Evolutionary conservation across 345 rosid genomes (phyloP), one percentile per base, ranked within the genome.

Genomic region (Euphorbia lathyris): DNA sequence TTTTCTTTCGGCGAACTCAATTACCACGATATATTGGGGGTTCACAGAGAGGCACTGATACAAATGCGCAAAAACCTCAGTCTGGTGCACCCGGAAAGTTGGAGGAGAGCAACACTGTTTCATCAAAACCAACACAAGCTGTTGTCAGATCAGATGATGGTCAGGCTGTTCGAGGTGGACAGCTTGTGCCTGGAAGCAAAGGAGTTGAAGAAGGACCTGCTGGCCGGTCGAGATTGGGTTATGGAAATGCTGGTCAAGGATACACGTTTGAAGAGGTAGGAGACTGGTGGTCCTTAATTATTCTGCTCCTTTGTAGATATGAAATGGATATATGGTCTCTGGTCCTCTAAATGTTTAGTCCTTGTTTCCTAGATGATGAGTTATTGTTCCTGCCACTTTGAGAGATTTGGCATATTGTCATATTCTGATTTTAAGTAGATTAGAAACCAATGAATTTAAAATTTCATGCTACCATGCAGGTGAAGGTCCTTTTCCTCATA

Each of bases 241-340:
- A 69, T 78, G 99, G 99, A 67, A 96, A 92, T 89, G 98, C 98
- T 66, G 98, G 97, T 74, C 99, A 96, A 81, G 99, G 99, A 75
- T 96, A 96, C 81, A 96, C 93, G 65, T 96, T 84, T 80, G 99
- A 92, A 76, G 99, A 96, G 98, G 98, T 96, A 82, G 14, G 32
- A 58, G 26, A 45, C 26, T 1, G 19, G 19, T 47, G 63, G 34
- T 63, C 22, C 56, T 9, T 55, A 32, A 71, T 71, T 52, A 13
- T 25, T 60, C 9, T 69, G 43, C 23, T 12, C 34, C 20, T 45
- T 34, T 23, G 9, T 27, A 5, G 9, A 19, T 36, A 6, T 60
- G 58, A 45, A 27, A 27, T 60, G 38, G 27, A 52, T 48, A 9
- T 19, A 23, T 25, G 10, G 20, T 25, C 16, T 47, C 36, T 8